Base-by-base conservation (phyloP, 306 rosid species). In the Cucurbita pepo region DNA sequence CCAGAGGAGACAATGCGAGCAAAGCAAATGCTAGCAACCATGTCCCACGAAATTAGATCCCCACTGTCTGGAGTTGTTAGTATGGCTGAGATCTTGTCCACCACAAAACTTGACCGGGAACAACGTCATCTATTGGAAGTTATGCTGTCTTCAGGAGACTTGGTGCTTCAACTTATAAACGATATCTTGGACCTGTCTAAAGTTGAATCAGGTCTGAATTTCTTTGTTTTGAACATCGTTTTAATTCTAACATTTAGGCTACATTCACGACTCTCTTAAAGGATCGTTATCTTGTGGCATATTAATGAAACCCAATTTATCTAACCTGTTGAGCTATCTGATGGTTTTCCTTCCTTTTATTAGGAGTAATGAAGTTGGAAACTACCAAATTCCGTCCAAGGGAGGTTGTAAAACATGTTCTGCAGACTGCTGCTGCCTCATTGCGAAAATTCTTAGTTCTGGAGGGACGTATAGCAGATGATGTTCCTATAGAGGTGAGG, bases 1-100 rank as follows among this genome's bases (percentile, higher is more conserved):
- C 59, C 73, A 80, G 98, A 93, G 93, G 98, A 93, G 83, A 93
- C 98, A 15, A 93, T 93, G 98, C 76, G 98, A 54, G 98, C 98
- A 53, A 93, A 93, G 81, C 98, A 93, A 84, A 87, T 93, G 91
- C 80, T 93, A 71, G 98, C 98, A 75, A 93, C 98, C 57, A 93
- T 93, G 98, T 90, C 98, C 56, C 98, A 93, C 77, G 98, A 93
- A 85, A 93, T 93, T 66, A 83, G 98, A 77, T 93, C 97, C 36
- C 98, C 97, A 30, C 81, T 93, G 7, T 84, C 97, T 45, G 98
- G 98, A 40, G 97, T 93, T 64, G 96, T 93, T 61, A 84, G 97
- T 88, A 93, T 93, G 91, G 91, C 96, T 73, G 96, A 93, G 82
- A 85, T 93, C 80, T 96, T 93, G 69, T 79, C 93, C 77, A 86